phyloP scores from a whole-genome alignment of 768 basidiomycete species.

The Boletus fagicola region DNA sequence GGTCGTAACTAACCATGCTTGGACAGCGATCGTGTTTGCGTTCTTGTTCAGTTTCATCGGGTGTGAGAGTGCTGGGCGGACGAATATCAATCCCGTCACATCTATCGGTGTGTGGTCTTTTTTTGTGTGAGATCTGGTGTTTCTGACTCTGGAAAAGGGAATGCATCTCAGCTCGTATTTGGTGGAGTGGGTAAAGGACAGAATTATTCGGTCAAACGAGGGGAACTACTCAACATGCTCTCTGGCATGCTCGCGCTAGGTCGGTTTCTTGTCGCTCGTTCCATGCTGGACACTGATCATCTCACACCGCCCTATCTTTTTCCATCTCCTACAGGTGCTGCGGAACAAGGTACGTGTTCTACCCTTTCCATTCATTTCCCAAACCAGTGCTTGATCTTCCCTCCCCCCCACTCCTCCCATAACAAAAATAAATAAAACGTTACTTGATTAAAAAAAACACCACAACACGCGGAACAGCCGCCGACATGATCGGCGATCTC shows the following conservation, averaged over 20 bases:
- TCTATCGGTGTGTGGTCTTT: conserved; percentile 39
- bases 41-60: conserved; percentile 70
- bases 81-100: conserved; percentile 61
- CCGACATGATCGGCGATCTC: conserved; percentile 67
- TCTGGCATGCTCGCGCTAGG: conserved; percentile 29
- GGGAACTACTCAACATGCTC: conserved; percentile 21
- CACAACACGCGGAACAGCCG: conserved; percentile 25
- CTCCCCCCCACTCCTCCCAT: not conserved
- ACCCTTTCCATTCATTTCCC: not conserved
- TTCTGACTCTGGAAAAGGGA: conserved; percentile 20
- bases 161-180: conserved; percentile 61
- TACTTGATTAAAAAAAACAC: too few species aligned
- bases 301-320: not conserved
- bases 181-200: conserved; percentile 57
- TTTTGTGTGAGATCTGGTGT: not conserved
- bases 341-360: conserved; percentile 23
- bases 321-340: conserved; percentile 13
- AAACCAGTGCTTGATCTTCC: not conserved
- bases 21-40: conserved; percentile 48
- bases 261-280: not conserved
- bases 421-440: not conserved
- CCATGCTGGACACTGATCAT: not conserved
- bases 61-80: conserved; percentile 57
- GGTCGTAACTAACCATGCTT: not conserved
- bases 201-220: conserved; percentile 17